Evolutionary conservation across 1,284 basidiomycete species (phyloP), one percentile per base, ranked within the genome.

Genomic region (Ustilago lituana): DNA sequence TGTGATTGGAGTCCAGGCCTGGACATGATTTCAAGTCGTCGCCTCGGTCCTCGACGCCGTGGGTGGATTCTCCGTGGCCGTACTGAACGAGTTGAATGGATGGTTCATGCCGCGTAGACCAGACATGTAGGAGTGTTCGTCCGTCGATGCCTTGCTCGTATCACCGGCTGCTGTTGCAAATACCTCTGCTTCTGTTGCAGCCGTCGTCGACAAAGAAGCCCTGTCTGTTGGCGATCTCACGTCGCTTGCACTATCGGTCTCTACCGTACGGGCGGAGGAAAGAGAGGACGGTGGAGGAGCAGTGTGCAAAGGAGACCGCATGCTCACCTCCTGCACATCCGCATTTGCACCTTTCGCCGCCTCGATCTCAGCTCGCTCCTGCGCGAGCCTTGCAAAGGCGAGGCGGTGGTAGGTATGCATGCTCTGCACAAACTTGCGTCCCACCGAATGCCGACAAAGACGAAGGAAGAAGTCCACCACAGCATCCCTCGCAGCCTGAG

Each of bases 371-470:
- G 59, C 51, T n/a, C 68, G 40, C 10, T 83, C 81, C 44, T 74
- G 52, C 9, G 69, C 49, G 20, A 82, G 68, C 9, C 83, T 68
- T 1, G 79, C 69, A 48, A 83, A 82, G 5, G 92, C 91, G 59
- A 92, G 90, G 1, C 93, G 88, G 78, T 96, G 92, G 81, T 94
- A 97, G 76, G 92, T 90, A 82, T 96, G 97, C 51, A 98, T 86
- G 9, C 87, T 84, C 77, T 91, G 88, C 23, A 98, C 84, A 77
- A 91, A 94, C 59, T 92, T 87, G 23, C 89, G 86, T 0, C 95
- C 94, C 63, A 94, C 88, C 7, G 60, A 32, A 32, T 77, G 49
- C 22, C 44, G 26, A 19, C 43, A 36, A 3, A 67, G 62, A 9
- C 55, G 35, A 9, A 49, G 41, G 23, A 63, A 64, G 27, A 73